phyloP scores from a whole-genome alignment of 106 monocot genomes.

The Dendrobium huoshanense region DNA sequence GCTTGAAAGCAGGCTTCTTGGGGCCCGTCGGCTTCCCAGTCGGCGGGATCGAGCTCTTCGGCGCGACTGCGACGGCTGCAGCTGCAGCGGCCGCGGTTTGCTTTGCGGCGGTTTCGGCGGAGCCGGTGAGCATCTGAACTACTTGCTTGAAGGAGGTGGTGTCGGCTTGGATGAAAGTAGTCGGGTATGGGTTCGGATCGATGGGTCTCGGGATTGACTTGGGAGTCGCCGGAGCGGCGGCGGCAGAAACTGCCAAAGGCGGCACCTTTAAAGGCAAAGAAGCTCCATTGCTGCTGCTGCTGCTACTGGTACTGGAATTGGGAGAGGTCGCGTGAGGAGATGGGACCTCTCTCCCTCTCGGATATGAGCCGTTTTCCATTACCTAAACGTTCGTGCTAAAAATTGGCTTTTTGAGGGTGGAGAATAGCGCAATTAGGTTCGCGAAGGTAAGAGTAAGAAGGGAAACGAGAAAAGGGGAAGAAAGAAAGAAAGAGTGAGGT shows the following conservation, averaged over 20 bases:
- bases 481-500: neutral
- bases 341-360: neutral
- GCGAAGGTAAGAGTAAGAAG: neutral
- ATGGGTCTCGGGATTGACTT: neutral
- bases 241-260: neutral
- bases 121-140: slow-evolving; percentile 26
- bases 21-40: slow-evolving; percentile 18
- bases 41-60: neutral
- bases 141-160: slow-evolving; percentile 28
- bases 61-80: neutral
- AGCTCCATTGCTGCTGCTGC: slow-evolving; percentile 5
- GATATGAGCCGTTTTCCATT: neutral
- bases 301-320: neutral
- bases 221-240: neutral
- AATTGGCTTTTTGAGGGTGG: neutral
- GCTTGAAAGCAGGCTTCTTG: slow-evolving; percentile 84
- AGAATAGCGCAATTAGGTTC: neutral
- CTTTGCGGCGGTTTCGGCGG: slow-evolving; percentile 12
- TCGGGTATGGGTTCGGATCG: slow-evolving; percentile 13
- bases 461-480: neutral
- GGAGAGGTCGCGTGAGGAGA: neutral
- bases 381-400: neutral
- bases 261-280: neutral
- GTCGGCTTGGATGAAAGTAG: slow-evolving; percentile 25
- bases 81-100: neutral